These are phyloP conservation scores for Daedaleopsis nitida DNA, from an alignment of 768 basidiomycete genomes.

Conservation along the genomic window DNA sequence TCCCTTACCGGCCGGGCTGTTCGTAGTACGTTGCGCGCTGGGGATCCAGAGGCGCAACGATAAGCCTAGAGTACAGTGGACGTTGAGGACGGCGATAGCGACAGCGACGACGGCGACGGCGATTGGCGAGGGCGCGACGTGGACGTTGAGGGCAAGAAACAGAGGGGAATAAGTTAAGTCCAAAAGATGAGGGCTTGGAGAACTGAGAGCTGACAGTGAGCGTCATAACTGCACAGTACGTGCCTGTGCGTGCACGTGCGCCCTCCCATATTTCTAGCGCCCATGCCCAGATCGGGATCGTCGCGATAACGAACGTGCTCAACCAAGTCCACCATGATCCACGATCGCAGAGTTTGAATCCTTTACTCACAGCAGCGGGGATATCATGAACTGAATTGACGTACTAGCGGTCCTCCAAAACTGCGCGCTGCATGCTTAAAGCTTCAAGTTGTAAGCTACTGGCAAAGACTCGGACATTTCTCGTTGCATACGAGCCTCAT, in stretches of 20 bases:
- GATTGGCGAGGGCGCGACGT: neutral
- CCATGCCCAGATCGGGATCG: neutral
- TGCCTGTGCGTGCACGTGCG: conserved; percentile 19
- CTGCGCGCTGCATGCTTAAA: no score
- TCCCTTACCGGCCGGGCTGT: conserved; percentile 21
- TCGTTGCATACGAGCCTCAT: no score
- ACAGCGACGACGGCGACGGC: neutral
- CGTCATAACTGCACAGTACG: conserved; percentile 4
- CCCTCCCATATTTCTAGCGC: conserved; percentile 8
- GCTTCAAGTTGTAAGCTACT: no score
- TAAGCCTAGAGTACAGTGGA: conserved; percentile 12
- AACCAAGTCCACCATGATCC: no score
- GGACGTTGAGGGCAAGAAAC: conserved; percentile 11
- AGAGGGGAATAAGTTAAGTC: conserved; percentile 20
- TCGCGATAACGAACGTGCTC: no score
- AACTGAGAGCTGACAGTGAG: neutral
- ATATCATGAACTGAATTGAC: no score
- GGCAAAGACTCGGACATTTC: no score
- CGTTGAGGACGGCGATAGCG: conserved; percentile 6
- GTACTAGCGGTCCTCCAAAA: no score
- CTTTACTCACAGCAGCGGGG: no score
- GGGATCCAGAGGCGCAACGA: conserved; percentile 10
- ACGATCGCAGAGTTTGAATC: no score
- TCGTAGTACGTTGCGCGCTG: conserved; percentile 18
- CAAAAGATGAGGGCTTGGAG: conserved; percentile 1